Evolutionary conservation across 805 yeast species (phyloP).

Genomic region (Teunomyces kruisii): DNA sequence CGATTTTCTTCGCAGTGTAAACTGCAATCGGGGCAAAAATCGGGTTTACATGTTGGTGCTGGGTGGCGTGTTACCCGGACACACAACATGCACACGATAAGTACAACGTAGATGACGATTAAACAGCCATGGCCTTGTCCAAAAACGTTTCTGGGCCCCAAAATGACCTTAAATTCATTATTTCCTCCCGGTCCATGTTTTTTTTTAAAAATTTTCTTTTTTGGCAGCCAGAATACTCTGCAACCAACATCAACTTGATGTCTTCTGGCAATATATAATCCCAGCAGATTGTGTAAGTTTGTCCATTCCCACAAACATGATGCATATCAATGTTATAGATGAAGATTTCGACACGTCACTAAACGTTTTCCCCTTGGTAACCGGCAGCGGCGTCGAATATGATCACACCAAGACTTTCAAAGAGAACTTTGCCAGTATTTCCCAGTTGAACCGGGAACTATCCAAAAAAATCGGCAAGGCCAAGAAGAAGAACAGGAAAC

Average conservation of each 20-base stretch:
- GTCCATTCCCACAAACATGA: neutral
- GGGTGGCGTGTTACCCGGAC: neutral
- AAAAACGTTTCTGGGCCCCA: no score
- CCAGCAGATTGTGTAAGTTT: neutral
- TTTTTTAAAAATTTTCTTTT: no score
- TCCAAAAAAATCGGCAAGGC: neutral
- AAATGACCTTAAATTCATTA: neutral
- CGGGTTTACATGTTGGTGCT: neutral
- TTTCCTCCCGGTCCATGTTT: no score
- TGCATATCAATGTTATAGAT: slow-evolving; percentile 15
- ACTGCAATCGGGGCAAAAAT: slow-evolving; percentile 1
- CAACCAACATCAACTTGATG: no score
- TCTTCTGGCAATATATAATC: neutral
- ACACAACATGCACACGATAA: neutral
- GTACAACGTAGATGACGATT: no score
- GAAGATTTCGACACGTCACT: slow-evolving; percentile 13
- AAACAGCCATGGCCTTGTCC: no score
- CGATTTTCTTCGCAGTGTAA: slow-evolving; percentile 1
- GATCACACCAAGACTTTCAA: slow-evolving; percentile 3
- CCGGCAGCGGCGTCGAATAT: neutral
- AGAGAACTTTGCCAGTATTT: slow-evolving; percentile 3
- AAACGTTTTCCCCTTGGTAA: neutral
- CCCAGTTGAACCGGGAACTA: neutral
- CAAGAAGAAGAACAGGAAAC: neutral
- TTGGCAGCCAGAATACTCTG: no score